These are phyloP conservation scores for Amanita fuliginea DNA, from an alignment of 768 basidiomycete species.

Conservation along the genomic window DNA sequence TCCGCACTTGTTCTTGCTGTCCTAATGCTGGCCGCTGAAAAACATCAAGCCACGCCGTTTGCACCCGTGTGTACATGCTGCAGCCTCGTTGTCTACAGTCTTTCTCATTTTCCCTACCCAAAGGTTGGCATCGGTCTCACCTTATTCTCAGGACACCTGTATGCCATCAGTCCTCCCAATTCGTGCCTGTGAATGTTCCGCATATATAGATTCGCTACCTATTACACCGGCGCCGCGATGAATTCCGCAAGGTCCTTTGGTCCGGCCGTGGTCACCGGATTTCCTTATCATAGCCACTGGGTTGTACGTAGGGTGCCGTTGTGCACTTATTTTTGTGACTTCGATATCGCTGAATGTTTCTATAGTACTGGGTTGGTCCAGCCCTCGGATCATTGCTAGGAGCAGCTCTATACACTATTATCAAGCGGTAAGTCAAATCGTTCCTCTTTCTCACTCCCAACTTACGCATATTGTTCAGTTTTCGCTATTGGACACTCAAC, in stretches of 20 bases:
- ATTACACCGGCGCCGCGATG: slow-evolving; percentile 56
- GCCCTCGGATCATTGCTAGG: slow-evolving; percentile 54
- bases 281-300: slow-evolving; percentile 44
- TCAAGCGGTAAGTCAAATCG: slow-evolving; percentile 32
- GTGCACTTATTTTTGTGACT: background rate
- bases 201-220: slow-evolving; percentile 38
- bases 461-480: slow-evolving; percentile 19
- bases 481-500: slow-evolving; percentile 44
- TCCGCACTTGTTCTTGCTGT: slow-evolving; percentile 47
- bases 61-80: slow-evolving; percentile 38
- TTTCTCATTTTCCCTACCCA: slow-evolving; percentile 2
- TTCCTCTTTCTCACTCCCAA: background rate
- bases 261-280: slow-evolving; percentile 56
- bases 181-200: background rate
- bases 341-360: slow-evolving; percentile 3
- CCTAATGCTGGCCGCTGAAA: slow-evolving; percentile 67
- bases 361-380: slow-evolving; percentile 64
- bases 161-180: slow-evolving; percentile 9
- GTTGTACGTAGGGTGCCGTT: slow-evolving; percentile 29
- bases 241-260: slow-evolving; percentile 65
- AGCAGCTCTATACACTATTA: slow-evolving; percentile 40
- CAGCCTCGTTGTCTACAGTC: background rate
- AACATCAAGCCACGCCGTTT: slow-evolving; percentile 53
- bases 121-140: slow-evolving; percentile 59
- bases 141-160: slow-evolving; percentile 54